Evolutionary conservation across 108 stramenopile genomes (phyloP).

Genomic region (Parietichytrium sp.): DNA sequence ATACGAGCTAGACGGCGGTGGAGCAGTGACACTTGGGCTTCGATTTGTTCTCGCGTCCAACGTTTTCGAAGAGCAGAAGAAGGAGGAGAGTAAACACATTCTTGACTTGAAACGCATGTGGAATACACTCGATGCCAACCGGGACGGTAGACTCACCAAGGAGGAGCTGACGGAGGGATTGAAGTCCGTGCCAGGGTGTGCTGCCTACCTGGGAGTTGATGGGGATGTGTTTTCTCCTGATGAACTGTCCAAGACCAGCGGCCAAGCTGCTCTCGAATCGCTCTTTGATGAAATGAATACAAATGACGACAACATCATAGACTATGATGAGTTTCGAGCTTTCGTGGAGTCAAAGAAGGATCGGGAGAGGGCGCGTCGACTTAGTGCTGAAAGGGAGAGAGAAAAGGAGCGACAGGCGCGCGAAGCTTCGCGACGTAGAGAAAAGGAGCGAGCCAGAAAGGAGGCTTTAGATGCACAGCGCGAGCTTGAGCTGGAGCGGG

Average conservation of each 20-base stretch:
- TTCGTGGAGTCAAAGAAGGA: not conserved
- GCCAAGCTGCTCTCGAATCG: not conserved
- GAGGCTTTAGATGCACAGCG: not conserved
- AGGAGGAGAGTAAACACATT: not conserved
- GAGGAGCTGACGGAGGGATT: not conserved
- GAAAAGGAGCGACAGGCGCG: not conserved
- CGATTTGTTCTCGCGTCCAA: not conserved
- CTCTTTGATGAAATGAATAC: conserved; percentile 15
- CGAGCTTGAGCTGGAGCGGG: not conserved
- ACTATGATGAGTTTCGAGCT: not conserved
- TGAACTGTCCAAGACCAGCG: not conserved
- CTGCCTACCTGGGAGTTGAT: not conserved
- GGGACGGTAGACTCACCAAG: not conserved
- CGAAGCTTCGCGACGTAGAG: not conserved
- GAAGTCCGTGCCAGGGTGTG: not conserved
- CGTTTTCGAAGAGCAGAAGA: not conserved
- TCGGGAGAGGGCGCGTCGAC: not conserved
- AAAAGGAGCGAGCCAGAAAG: not conserved
- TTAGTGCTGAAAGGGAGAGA: not conserved
- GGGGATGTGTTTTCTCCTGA: not conserved
- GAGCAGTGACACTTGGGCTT: not conserved
- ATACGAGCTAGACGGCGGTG: too few relatives aligned
- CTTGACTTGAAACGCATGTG: conserved; percentile 21
- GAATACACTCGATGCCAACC: not conserved
- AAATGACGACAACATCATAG: conserved; percentile 15